phyloP scores from a whole-genome alignment of 192 early-diverging fungal species.

The Gaertneriomyces sp. region DNA sequence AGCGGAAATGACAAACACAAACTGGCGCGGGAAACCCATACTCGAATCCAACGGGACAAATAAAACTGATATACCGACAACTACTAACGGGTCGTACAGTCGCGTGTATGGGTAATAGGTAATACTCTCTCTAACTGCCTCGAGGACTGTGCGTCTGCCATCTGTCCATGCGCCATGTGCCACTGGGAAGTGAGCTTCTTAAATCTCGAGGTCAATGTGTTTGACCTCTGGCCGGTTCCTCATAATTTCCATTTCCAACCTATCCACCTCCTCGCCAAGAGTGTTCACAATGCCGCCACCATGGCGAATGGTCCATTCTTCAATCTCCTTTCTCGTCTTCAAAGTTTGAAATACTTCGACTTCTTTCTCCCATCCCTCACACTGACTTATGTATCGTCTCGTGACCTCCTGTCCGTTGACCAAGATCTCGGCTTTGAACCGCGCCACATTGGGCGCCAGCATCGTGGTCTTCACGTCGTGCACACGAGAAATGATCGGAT shows the following conservation, averaged over 20 bases:
- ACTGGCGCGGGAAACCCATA: too few relatives aligned
- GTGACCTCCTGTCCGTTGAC: conserved; percentile 54
- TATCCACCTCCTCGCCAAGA: conserved; percentile 51
- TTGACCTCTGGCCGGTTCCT: conserved; percentile 51
- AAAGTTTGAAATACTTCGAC: conserved; percentile 30
- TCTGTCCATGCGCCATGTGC: too few relatives aligned
- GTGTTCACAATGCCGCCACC: conserved; percentile 39
- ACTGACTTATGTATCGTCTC: conserved; percentile 34
- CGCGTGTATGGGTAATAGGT: too few relatives aligned
- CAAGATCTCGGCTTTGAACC: conserved; percentile 58
- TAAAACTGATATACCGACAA: too few relatives aligned
- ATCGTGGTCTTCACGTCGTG: conserved; percentile 57
- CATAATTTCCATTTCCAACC: conserved; percentile 48
- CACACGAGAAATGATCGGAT: conserved; percentile 54
- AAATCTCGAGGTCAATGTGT: conserved; percentile 54
- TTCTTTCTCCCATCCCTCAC: conserved; percentile 21
- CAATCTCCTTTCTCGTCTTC: conserved; percentile 39
- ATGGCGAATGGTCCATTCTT: conserved; percentile 41
- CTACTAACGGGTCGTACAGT: too few relatives aligned
- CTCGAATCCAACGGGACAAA: too few relatives aligned
- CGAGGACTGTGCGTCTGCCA: too few relatives aligned
- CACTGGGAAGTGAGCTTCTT: neutral
- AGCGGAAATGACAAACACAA: too few relatives aligned
- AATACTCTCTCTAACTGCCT: too few relatives aligned
- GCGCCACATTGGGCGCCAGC: conserved; percentile 48